A percentile compares a stretch with the other conserved stretches of the same genome.
Evolutionary conservation across 768 basidiomycete species (phyloP).

Genomic region (Grammothele lineata): DNA sequence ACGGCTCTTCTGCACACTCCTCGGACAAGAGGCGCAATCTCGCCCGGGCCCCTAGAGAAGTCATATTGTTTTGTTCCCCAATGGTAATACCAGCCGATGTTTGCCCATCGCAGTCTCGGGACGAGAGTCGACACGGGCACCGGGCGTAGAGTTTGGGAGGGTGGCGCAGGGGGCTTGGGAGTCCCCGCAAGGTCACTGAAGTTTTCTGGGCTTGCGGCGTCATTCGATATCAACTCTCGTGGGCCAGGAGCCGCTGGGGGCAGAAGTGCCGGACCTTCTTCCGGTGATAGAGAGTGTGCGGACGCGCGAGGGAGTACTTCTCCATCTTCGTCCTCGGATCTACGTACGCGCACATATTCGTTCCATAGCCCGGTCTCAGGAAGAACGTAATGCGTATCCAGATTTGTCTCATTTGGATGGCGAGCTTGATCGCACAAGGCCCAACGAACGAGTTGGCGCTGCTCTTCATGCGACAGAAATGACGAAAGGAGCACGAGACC

Average conservation of each 20-base stretch:
- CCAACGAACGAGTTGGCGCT: constrained; percentile 67
- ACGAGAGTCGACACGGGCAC: constrained; percentile 52
- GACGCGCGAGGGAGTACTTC: constrained; percentile 44
- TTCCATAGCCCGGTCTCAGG: constrained; percentile 81
- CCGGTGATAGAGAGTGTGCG: constrained; percentile 5
- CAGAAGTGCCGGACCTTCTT: constrained; percentile 4
- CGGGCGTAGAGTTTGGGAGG: constrained; percentile 57
- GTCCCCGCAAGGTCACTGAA: constrained; percentile 47
- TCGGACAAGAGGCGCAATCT: constrained; percentile 53
- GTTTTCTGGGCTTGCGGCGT: constrained; percentile 55
- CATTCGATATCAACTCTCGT: constrained; percentile 67
- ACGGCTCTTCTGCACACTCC: constrained; percentile 64
- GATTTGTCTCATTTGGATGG: constrained; percentile 82
- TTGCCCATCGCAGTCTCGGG: constrained; percentile 87
- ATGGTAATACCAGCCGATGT: constrained; percentile 95
- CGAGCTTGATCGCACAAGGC: constrained; percentile 73
- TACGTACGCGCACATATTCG: constrained; percentile 37
- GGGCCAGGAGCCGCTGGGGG: constrained; percentile 41
- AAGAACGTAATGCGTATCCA: constrained; percentile 80
- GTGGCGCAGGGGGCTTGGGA: constrained; percentile 59
- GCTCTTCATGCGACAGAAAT: constrained; percentile 58
- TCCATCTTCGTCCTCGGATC: constrained; percentile 28
- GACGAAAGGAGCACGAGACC: constrained; percentile 84
- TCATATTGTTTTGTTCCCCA: constrained; percentile 97
- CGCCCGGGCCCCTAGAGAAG: constrained; percentile 65